Base-by-base conservation (phyloP, 2,329 filamentous ascomycete genomes). In the Fonsecaea erecta region DNA sequence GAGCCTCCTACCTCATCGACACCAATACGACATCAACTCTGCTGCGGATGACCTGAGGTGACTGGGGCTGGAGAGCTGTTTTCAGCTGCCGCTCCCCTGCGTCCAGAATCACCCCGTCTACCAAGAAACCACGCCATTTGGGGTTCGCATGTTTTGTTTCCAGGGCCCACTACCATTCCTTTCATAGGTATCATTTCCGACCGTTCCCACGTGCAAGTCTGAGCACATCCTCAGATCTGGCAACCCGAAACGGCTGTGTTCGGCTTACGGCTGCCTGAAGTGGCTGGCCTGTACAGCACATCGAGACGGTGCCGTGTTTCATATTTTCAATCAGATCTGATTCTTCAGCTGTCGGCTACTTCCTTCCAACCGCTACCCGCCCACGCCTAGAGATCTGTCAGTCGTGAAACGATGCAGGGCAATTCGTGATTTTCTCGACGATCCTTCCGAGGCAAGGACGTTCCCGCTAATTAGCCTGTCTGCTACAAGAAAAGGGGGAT, bases 151-250 rank as follows among this genome's bases (percentile, higher is more conserved):
- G 56, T 32, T n/a, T 43, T 60, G 12, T 21, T 40, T 60, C 35
- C 11, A 7, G 2, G 28, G 37, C 24, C 54, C 21, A 37, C 14
- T 26, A 30, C 61, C 32, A 58, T 64, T 37, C 62, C 55, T 43
- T 37, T 32, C 62, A 51, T 18, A 59, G 62, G 16, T 26, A 54
- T 28, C 28, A n/a, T 12, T 4, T 21, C 37, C 43, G 32, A 24
- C 30, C 46, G 18, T 64, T 52, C 62, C 40, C 53, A 57, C 60
- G 52, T 63, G 52, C 40, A 24, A 51, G 30, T 53, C 48, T 52
- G 48, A 24, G 21, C 37, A 40, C 37, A 40, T n/a, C 4, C 11
- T 40, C 37, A n/a, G 37, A 40, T 40, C 37, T n/a, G 37, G 37
- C 37, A 16, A 40, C 37, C 37, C 37, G 4, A 40, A 40, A 40